Evolutionary conservation across 2,329 filamentous ascomycete species (phyloP).

Genomic region (Penicillium expansum): DNA sequence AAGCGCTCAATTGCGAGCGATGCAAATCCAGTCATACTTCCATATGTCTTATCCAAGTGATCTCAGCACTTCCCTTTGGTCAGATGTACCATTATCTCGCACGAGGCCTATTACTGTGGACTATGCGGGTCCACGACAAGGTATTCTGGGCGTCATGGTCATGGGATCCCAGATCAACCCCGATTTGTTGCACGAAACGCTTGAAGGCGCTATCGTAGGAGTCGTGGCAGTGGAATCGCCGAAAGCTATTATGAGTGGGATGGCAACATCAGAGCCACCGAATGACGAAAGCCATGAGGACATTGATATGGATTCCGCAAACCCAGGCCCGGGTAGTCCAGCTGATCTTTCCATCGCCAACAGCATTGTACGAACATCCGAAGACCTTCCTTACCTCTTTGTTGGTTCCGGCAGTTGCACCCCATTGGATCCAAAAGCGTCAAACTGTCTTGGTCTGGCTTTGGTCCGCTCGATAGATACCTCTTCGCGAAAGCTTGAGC

Average conservation of each 20-base stretch:
- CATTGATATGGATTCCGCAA: slow-evolving; percentile 20
- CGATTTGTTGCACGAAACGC: slow-evolving; percentile 48
- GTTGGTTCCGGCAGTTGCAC: slow-evolving; percentile 41
- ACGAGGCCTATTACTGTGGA: slow-evolving; percentile 49
- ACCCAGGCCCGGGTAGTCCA: not conserved
- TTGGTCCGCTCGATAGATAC: slow-evolving; percentile 45
- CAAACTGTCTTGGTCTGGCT: slow-evolving; percentile 51
- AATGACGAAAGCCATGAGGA: slow-evolving; percentile 15
- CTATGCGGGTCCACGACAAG: slow-evolving; percentile 46
- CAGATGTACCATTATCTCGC: slow-evolving; percentile 45
- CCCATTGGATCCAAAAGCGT: slow-evolving; percentile 48
- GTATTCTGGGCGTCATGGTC: slow-evolving; percentile 52
- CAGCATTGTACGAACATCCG: slow-evolving; percentile 43
- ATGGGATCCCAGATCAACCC: slow-evolving; percentile 51
- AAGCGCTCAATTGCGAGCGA: slow-evolving; percentile 52
- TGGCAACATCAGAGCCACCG: slow-evolving; percentile 1
- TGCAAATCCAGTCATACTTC: slow-evolving; percentile 63
- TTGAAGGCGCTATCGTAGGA: slow-evolving; percentile 56
- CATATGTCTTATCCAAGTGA: slow-evolving; percentile 42
- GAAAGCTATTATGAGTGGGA: slow-evolving; percentile 27
- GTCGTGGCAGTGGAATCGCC: slow-evolving; percentile 50
- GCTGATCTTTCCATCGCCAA: not conserved
- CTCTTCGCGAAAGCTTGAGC: slow-evolving; percentile 41
- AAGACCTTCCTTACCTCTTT: slow-evolving; percentile 53
- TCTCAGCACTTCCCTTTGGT: slow-evolving; percentile 43